These are phyloP conservation scores for Acorus calamus DNA, from an alignment of 106 monocot genomes.

Conservation along the genomic window DNA sequence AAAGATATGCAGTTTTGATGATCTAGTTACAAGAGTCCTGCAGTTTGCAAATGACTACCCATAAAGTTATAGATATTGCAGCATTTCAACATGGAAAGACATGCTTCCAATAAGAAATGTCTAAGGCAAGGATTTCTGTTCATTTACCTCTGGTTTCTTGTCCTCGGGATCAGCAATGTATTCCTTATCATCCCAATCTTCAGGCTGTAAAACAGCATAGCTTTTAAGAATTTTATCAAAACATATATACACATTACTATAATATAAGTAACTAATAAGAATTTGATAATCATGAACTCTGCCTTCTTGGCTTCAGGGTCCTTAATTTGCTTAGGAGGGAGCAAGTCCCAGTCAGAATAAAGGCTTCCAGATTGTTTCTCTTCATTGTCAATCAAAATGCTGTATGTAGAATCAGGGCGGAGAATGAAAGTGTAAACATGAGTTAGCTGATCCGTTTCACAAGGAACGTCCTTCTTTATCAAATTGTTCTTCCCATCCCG, in stretches of 20 bases:
- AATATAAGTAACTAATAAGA: neutral
- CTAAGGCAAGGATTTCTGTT: neutral
- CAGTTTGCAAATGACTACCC: no score
- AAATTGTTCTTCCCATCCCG: constrained; percentile 52
- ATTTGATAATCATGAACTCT: neutral
- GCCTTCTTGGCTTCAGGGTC: constrained; percentile 64
- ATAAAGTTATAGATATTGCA: no score
- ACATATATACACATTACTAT: neutral
- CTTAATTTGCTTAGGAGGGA: constrained; percentile 61
- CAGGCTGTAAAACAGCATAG: constrained; percentile 25
- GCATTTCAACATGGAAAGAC: no score
- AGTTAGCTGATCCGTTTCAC: constrained; percentile 55
- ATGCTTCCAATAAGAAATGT: no score
- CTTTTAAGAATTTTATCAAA: neutral
- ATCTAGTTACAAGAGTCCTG: no score
- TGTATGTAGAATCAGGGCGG: constrained; percentile 47
- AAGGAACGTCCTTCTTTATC: constrained; percentile 50
- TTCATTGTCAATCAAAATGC: constrained; percentile 50
- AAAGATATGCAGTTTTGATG: no score
- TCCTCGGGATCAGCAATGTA: constrained; percentile 60
- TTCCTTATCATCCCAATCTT: constrained; percentile 67
- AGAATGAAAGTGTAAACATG: constrained; percentile 67
- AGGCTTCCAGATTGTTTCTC: constrained; percentile 56
- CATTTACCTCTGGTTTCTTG: constrained; percentile 50
- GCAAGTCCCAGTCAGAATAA: constrained; percentile 53